Evolutionary conservation across 75 land plant species (phyloP), one percentile per base, ranked within the genome.

Genomic region (Pseudotsuga menziesii): DNA sequence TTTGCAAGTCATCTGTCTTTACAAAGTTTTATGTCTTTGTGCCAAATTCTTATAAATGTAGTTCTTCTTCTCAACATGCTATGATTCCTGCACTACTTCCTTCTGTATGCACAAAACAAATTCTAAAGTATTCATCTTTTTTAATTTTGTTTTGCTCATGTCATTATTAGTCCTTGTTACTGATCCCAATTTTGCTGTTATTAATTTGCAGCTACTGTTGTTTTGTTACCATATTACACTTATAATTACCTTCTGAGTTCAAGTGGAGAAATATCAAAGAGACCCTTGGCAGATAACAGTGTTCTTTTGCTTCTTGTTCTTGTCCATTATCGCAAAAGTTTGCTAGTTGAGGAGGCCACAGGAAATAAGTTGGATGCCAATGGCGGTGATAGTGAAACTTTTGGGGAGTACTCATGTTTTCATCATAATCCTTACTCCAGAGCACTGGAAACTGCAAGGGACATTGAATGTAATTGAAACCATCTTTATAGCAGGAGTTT

Each of bases 291-390:
- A 26, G 88, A 90, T 41, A 85, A 81, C 74, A 90, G 97, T 77
- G 76, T 94, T n/a, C 83, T 85, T 82, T 73, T 92, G 56, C 81
- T 94, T 54, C 90, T 92, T 52, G 59, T 92, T 77, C 91, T 94
- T 58, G 82, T 88, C 54, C 91, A 94, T 80, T 92, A 92, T 75
- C 86, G 83, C 2, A 94, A 94, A 81, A 79, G 86, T 77, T 26
- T 70, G 58, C 36, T 57, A 57, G 23, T 56, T 11, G 86, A 83
- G 58, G 89, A 85, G 22, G 77, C 77, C 55, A 36, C 54, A 19
- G 77, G 57, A 29, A 81, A 81, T 19, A 72, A 67, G 52, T 75
- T 73, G 78, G 79, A 76, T 56, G 78, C 80, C 27, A 80, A 56
- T 74, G 78, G 62, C 22, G 77, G 55, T 29, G 75, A 79, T 54